These are phyloP conservation scores for Saccharomyces hybrid DNA, from an alignment of 1,139 yeast genomes.

Conservation along the genomic window DNA sequence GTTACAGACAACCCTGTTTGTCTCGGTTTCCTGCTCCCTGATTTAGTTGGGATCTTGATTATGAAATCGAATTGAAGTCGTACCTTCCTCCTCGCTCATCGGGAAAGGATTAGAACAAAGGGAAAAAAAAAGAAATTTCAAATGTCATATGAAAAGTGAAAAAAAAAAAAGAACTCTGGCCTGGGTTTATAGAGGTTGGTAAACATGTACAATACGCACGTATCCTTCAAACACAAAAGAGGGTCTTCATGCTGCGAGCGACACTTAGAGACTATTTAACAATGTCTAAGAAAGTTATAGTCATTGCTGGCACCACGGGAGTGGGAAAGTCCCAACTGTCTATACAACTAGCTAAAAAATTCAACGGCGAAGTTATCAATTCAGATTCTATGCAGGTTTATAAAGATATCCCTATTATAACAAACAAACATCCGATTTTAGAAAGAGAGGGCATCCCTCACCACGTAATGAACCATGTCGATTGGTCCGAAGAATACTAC, in stretches of 20 bases:
- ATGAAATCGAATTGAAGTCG: too few relatives aligned
- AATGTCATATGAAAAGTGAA: too few relatives aligned
- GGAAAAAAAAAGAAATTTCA: too few relatives aligned
- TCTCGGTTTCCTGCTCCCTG: too few relatives aligned
- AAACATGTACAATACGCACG: neutral
- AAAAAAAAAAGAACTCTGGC: too few relatives aligned
- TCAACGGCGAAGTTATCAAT: slow-evolving; percentile 85
- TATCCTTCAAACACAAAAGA: neutral
- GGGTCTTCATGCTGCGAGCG: neutral
- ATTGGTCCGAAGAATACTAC: slow-evolving; percentile 74
- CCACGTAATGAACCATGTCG: slow-evolving; percentile 78
- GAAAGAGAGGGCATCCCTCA: slow-evolving; percentile 73
- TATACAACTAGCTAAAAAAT: slow-evolving; percentile 67
- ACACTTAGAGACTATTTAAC: neutral
- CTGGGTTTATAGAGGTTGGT: too few relatives aligned
- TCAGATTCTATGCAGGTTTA: slow-evolving; percentile 98
- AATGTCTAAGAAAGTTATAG: slow-evolving; percentile 37
- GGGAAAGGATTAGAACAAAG: too few relatives aligned
- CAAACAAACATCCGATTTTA: slow-evolving; percentile 80
- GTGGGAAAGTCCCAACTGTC: slow-evolving; percentile 89
- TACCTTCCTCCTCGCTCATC: too few relatives aligned
- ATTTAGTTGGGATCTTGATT: too few relatives aligned
- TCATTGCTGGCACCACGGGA: slow-evolving; percentile 93
- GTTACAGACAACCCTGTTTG: too few relatives aligned
- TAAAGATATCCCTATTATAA: slow-evolving; percentile 59